These are phyloP conservation scores for Phaeodactylum tricornutum DNA, from an alignment of 108 stramenopile species.

Conservation along the genomic window DNA sequence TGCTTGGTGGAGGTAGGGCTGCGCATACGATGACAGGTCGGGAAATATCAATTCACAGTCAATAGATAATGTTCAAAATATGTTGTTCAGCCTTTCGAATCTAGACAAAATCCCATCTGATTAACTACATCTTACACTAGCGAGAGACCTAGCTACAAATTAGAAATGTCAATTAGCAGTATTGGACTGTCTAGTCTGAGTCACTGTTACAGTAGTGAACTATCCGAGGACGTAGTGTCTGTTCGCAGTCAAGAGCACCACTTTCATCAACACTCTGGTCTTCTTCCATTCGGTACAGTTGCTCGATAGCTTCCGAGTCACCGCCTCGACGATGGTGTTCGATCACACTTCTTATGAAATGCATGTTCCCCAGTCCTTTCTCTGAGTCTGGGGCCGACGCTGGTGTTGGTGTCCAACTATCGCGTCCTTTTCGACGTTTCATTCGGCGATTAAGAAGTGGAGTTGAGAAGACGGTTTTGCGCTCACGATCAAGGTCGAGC, in stretches of 20 bases:
- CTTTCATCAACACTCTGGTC: not conserved
- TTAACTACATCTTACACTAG: no score
- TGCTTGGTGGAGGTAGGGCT: conserved; percentile 76
- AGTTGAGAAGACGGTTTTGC: conserved; percentile 49
- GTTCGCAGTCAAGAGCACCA: no score
- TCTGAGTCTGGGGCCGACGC: conserved; percentile 38
- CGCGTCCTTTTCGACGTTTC: conserved; percentile 1
- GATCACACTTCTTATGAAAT: conserved; percentile 76
- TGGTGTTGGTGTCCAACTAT: conserved; percentile 29
- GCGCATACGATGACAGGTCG: no score
- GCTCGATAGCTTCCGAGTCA: conserved; percentile 58
- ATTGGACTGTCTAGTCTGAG: no score
- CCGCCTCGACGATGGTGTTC: conserved; percentile 77
- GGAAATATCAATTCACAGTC: no score
- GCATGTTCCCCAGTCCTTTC: conserved; percentile 69
- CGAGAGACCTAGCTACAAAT: no score
- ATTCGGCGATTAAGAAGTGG: conserved; percentile 67
- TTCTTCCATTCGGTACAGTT: conserved; percentile 34
- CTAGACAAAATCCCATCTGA: no score
- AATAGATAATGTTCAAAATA: no score
- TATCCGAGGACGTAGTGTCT: no score
- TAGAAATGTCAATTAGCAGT: no score
- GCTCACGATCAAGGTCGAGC: conserved; percentile 40
- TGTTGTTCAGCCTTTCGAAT: no score
- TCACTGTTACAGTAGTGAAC: no score